These are phyloP conservation scores for Pichia sp. DNA, from an alignment of 1,139 yeast genomes.

Conservation along the genomic window DNA sequence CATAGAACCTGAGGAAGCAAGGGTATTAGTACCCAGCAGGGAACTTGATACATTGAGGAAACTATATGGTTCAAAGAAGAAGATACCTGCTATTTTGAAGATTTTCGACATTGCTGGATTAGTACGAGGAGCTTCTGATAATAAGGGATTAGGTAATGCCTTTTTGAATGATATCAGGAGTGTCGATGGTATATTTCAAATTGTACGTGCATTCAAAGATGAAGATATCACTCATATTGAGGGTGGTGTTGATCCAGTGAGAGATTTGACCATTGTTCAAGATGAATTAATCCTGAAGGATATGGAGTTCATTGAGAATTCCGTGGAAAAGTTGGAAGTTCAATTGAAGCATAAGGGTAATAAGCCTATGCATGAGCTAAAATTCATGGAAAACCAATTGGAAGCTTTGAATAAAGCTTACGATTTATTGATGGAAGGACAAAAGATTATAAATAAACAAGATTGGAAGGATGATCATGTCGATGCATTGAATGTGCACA, in stretches of 20 bases:
- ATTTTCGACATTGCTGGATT: constrained; percentile 97
- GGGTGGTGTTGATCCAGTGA: constrained; percentile 94
- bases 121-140: constrained; percentile 94
- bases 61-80: constrained; percentile 44
- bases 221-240: constrained; percentile 97
- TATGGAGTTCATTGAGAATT: constrained; percentile 89
- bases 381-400: constrained; percentile 49
- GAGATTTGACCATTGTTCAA: constrained; percentile 87
- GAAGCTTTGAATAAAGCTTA: constrained; percentile 1
- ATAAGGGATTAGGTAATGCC: constrained; percentile 98
- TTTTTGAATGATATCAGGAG: constrained; percentile 97
- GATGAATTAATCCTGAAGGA: constrained; percentile 95
- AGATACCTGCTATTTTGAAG: constrained; percentile 90
- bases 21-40: constrained; percentile 92
- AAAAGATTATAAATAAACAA: constrained; percentile 88
- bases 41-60: constrained; percentile 58
- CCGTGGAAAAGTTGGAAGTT: constrained; percentile 72
- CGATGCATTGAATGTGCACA: constrained; percentile 70
- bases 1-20: constrained; percentile 98
- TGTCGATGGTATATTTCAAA: constrained; percentile 97
- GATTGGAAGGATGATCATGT: constrained; percentile 86
- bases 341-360: constrained; percentile 32
- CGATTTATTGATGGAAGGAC: constrained; percentile 68
- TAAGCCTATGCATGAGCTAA: constrained; percentile 41
- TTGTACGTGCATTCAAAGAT: constrained; percentile 96